phyloP scores from a whole-genome alignment of 2,329 filamentous ascomycete species.

The Aquanectria penicillioides region DNA sequence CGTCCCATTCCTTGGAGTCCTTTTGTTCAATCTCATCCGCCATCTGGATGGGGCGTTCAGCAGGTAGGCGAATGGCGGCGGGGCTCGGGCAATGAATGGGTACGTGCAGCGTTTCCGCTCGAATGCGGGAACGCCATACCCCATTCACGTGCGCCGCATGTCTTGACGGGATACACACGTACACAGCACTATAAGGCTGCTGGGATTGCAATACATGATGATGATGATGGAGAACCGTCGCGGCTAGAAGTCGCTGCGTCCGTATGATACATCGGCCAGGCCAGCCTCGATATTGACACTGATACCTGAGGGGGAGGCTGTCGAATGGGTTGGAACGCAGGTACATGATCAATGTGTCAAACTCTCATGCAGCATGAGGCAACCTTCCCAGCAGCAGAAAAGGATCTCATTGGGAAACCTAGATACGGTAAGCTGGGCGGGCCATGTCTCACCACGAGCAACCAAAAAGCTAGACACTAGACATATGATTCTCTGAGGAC shows the following conservation, averaged over 20 bases:
- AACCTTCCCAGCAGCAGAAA: not conserved
- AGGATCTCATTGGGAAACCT: not conserved
- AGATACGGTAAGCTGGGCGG: not conserved
- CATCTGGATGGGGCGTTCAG: not conserved
- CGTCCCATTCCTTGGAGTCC: not conserved
- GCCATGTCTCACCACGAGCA: slow-evolving; percentile 18
- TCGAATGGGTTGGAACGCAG: slow-evolving; percentile 17
- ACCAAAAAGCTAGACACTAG: slow-evolving; percentile 18
- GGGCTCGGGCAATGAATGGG: slow-evolving; percentile 10
- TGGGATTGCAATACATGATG: slow-evolving; percentile 2
- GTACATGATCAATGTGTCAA: slow-evolving; percentile 5
- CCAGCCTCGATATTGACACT: not conserved
- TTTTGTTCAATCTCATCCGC: not conserved
- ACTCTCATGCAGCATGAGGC: not conserved
- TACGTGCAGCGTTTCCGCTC: slow-evolving; percentile 19
- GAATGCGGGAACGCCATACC: slow-evolving; percentile 14
- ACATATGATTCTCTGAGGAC: slow-evolving; percentile 11
- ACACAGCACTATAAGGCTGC: not conserved
- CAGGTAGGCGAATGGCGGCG: not conserved
- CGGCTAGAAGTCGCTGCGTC: too few relatives aligned
- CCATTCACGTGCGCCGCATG: slow-evolving; percentile 5
- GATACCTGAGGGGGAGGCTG: not conserved
- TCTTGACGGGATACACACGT: not conserved
- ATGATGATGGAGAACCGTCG: not conserved
- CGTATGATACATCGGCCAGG: not conserved